Conservation (phyloP, 257 asterid species). For the Apocynum venetum region DNA sequence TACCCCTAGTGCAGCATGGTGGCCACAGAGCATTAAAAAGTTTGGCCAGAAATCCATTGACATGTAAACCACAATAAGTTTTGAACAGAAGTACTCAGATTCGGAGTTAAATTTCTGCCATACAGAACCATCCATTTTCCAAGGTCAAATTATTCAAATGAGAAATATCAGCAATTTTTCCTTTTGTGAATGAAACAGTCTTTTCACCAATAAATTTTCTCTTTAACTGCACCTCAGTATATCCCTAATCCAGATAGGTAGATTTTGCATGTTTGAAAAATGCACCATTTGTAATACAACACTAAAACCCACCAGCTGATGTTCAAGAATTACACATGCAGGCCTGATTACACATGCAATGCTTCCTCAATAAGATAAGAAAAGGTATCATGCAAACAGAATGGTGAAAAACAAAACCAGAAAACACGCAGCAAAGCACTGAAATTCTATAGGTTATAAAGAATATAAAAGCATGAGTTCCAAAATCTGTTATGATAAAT, state of each 20-base stretch:
- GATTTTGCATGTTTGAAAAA: not conserved
- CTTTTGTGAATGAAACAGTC: not conserved
- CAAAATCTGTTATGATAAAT: not conserved
- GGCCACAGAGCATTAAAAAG: not conserved
- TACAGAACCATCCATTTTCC: not conserved
- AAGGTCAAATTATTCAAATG: not conserved
- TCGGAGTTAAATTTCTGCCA: not conserved
- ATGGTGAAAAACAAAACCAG: not conserved
- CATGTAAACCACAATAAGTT: not conserved
- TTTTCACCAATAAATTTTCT: not conserved
- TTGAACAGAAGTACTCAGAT: not conserved
- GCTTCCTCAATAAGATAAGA: not conserved
- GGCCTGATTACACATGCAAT: not conserved
- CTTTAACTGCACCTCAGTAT: not conserved
- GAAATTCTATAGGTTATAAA: not conserved
- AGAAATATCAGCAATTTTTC: not conserved
- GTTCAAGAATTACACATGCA: not conserved
- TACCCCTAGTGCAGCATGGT: not conserved
- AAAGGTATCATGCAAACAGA: not conserved
- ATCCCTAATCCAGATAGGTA: not conserved
- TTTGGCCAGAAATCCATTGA: not conserved
- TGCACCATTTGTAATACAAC: not conserved
- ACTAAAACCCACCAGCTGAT: not conserved
- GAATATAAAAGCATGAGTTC: not conserved
- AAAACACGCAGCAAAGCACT: not conserved